These are phyloP conservation scores for Xylaria palmicola DNA, from an alignment of 495 filamentous ascomycete genomes.

Conservation along the genomic window DNA sequence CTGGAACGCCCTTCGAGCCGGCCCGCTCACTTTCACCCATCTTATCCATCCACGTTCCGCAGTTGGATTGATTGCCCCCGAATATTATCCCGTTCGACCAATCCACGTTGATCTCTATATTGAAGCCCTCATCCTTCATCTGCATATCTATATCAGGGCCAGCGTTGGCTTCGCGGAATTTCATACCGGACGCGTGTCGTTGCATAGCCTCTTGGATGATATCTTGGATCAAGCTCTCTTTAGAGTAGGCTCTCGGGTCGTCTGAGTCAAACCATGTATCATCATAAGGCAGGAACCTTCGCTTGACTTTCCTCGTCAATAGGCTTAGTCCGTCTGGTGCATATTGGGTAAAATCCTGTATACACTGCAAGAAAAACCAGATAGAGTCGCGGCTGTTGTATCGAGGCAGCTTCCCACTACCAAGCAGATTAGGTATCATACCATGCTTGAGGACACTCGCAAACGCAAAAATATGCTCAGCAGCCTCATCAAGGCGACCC, in stretches of 20 bases:
- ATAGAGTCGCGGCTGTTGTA: slow-evolving; percentile 96
- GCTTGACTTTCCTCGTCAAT: slow-evolving; percentile 70
- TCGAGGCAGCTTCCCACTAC: slow-evolving; percentile 81
- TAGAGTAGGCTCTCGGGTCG: slow-evolving; percentile 83
- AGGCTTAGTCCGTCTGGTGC: slow-evolving; percentile 75
- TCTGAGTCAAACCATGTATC: slow-evolving; percentile 85
- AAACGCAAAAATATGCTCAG: slow-evolving; percentile 93
- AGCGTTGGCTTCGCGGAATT: slow-evolving; percentile 92
- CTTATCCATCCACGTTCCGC: slow-evolving; percentile 99
- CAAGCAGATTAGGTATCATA: slow-evolving; percentile 95
- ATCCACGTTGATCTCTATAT: slow-evolving; percentile 85
- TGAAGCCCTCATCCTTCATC: slow-evolving; percentile 90
- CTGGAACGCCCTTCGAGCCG: slow-evolving; percentile 89
- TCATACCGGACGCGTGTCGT: slow-evolving; percentile 83
- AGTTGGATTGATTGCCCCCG: slow-evolving; percentile 91
- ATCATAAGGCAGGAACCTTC: slow-evolving; percentile 93
- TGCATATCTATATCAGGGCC: slow-evolving; percentile 83
- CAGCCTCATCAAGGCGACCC: slow-evolving; percentile 81
- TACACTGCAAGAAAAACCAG: slow-evolving; percentile 95
- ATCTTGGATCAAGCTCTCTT: slow-evolving; percentile 75
- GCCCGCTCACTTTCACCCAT: slow-evolving; percentile 98
- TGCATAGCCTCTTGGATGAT: slow-evolving; percentile 92
- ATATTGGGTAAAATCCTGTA: slow-evolving; percentile 88
- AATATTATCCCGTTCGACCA: slow-evolving; percentile 93
- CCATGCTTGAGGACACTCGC: slow-evolving; percentile 96